Conservation (phyloP, 768 basidiomycete genomes). For the Gloeophyllum trabeum region DNA sequence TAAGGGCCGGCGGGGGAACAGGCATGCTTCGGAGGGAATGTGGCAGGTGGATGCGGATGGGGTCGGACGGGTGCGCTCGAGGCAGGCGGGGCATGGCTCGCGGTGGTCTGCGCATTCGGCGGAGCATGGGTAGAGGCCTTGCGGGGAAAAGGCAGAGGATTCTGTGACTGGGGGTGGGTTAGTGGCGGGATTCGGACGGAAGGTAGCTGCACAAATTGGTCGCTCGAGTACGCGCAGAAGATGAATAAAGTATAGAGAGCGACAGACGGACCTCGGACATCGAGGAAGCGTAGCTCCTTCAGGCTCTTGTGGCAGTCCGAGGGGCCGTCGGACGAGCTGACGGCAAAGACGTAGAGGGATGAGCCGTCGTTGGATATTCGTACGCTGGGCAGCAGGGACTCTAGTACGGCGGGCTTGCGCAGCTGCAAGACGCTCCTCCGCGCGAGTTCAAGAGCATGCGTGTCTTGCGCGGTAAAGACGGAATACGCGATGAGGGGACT, state of each 20-base stretch:
- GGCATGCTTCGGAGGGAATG: slow-evolving; percentile 6
- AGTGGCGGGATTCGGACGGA: background rate
- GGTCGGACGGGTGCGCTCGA: slow-evolving; percentile 8
- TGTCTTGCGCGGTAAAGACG: slow-evolving; percentile 21
- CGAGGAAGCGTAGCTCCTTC: slow-evolving; percentile 31
- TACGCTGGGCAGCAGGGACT: slow-evolving; percentile 41
- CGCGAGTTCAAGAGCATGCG: slow-evolving; percentile 41
- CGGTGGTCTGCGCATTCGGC: slow-evolving; percentile 27
- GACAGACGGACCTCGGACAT: slow-evolving; percentile 29
- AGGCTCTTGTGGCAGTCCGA: slow-evolving; percentile 22
- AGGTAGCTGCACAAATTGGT: no score
- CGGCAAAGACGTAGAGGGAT: slow-evolving; percentile 47
- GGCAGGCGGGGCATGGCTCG: slow-evolving; percentile 28
- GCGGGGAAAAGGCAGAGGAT: slow-evolving; percentile 30
- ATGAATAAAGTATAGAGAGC: background rate
- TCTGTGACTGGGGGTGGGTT: slow-evolving; percentile 24
- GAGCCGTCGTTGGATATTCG: slow-evolving; percentile 30
- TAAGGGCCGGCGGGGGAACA: slow-evolving; percentile 34
- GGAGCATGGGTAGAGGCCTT: slow-evolving; percentile 44
- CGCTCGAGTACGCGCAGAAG: no score
- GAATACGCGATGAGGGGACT: slow-evolving; percentile 32
- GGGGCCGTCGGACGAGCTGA: slow-evolving; percentile 25
- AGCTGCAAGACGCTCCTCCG: slow-evolving; percentile 34
- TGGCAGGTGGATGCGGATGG: slow-evolving; percentile 3
- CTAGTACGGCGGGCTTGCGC: slow-evolving; percentile 27